A percentile compares a stretch with the other conserved stretches of the same genome.
Evolutionary conservation across 306 rosid genomes (phyloP).

Genomic region (Acacia crassicarpa): DNA sequence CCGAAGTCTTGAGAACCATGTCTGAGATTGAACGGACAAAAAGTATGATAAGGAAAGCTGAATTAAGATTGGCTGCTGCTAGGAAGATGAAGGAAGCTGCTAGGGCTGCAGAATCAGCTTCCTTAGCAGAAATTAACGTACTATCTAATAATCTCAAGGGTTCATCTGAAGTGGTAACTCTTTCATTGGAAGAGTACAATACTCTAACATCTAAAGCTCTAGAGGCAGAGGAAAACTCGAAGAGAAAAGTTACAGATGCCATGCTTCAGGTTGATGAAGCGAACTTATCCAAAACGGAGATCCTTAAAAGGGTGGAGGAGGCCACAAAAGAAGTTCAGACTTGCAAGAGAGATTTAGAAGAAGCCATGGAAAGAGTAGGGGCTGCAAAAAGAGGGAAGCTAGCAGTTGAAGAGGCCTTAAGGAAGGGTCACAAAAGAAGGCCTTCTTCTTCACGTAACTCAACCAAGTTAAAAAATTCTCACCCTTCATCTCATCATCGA

Average conservation of each 20-base stretch:
- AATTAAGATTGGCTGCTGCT: constrained; percentile 80
- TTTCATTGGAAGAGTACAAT: constrained; percentile 71
- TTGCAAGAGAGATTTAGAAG: constrained; percentile 74
- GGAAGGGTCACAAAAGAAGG: constrained; percentile 64
- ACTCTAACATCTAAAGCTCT: constrained; percentile 58
- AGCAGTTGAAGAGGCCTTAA: constrained; percentile 79
- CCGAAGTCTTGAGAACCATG: constrained; percentile 59
- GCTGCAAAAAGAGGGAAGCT: constrained; percentile 80
- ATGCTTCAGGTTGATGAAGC: constrained; percentile 79
- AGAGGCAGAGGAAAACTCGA: constrained; percentile 66
- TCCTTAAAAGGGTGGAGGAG: constrained; percentile 70
- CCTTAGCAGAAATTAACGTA: constrained; percentile 73
- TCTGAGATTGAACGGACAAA: constrained; percentile 82
- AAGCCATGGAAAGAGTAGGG: constrained; percentile 82
- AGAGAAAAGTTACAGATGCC: constrained; percentile 62
- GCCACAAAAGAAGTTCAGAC: constrained; percentile 78
- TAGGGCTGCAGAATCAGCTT: constrained; percentile 80
- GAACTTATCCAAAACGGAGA: constrained; percentile 56
- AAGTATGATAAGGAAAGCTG: constrained; percentile 71
- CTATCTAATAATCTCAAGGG: constrained; percentile 11
- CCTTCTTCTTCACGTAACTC: constrained; percentile 51
- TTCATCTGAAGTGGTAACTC: constrained; percentile 53
- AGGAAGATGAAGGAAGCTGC: constrained; percentile 95
- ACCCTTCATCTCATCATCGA: constrained; percentile 40
- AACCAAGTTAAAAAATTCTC: constrained; percentile 69